Evolutionary conservation across 768 basidiomycete genomes (phyloP), one percentile per base, ranked within the genome.

Genomic region (Candolleomyces aberdarensis): DNA sequence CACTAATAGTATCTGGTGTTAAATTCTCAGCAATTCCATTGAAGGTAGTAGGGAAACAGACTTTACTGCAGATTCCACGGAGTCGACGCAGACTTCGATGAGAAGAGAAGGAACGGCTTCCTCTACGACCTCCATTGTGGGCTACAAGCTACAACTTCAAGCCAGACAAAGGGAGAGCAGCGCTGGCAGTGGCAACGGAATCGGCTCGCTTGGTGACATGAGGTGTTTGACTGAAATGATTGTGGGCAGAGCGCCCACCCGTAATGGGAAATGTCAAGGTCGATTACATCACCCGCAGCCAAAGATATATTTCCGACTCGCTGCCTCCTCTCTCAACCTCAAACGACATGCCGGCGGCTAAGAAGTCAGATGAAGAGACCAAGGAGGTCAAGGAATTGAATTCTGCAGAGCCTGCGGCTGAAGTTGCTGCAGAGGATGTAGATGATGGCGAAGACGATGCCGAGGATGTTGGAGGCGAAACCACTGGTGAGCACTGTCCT

Each of bases 1-100:
- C 89, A 69, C 91, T 92, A 69, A 54, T 15, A 56, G 13, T 66
- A 57, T 36, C 36, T 36, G 36, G 49, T 58, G 58, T 62, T 53
- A 32, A 41, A 56, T 48, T 19, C 39, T 58, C n/a, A 46, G 39
- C 44, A 48, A 26, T 49, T 40, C 39, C 17, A 56, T 57, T 46
- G 15, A 11, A 48, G 32, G 14, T 15, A 11, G 55, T 22, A 9
- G 36, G 54, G 8, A 39, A n/a, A 65, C 69, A 40, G 26, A 69
- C 69, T 63, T 67, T 41, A 67, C 59, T n/a, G 69, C 69, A 52
- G 69, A 70, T 52, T 65, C 65, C n/a, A 70, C 66, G 13, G 69
- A 70, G 60, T 70, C 69, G 17, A 70, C 66, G 31, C 69, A 70
- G 50, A 70, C 67, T 62, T 70, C 69, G 26, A 73, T 66, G 57